Evolutionary conservation across 1,284 basidiomycete species (phyloP), one percentile per base, ranked within the genome.

Genomic region (Jaminaea rosea): DNA sequence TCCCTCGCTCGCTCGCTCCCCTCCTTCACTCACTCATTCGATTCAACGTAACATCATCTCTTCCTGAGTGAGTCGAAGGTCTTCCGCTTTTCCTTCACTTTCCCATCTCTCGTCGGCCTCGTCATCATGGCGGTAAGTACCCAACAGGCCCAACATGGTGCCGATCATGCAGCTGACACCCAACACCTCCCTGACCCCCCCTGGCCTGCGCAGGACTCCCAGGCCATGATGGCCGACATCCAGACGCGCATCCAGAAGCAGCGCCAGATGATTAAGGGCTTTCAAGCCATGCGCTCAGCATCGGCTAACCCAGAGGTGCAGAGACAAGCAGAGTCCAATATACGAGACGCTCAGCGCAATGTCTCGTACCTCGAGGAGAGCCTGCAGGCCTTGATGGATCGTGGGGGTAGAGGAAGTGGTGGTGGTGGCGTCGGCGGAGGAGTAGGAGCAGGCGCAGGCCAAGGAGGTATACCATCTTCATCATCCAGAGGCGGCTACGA

Each of bases 201-300:
- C 23, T 32, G 19, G 19, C 39, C 23, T 23, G 19, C 3, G n/a
- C 46, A 46, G 60, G 60, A 72, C 52, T 55, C 69, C 76, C 85
- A 88, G 80, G 83, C 84, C 80, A 91, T 91, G 82, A 89, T 93
- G 74, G 84, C 86, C 75, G 88, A 91, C 77, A 83, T 92, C 69
- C 83, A 86, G 77, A 84, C 83, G 76, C 86, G 87, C 75, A 92
- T 93, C 76, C 82, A 86, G 77, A 90, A 85, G 46, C 88, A 93
- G 78, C 86, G 85, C 76, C 90, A 89, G 80, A 84, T 92, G 74
- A 81, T 93, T 64, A 87, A 92, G 76, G 89, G 85, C 19, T 84
- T 84, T 46, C 83, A 86, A 72, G 80, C 83, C 59, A 80, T 93
- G 56, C 82, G 85, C 46, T 82, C 83, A 72, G 89, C 88, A 3